Base-by-base conservation (phyloP, 257 asterid species). In the Penstemon eatonii region DNA sequence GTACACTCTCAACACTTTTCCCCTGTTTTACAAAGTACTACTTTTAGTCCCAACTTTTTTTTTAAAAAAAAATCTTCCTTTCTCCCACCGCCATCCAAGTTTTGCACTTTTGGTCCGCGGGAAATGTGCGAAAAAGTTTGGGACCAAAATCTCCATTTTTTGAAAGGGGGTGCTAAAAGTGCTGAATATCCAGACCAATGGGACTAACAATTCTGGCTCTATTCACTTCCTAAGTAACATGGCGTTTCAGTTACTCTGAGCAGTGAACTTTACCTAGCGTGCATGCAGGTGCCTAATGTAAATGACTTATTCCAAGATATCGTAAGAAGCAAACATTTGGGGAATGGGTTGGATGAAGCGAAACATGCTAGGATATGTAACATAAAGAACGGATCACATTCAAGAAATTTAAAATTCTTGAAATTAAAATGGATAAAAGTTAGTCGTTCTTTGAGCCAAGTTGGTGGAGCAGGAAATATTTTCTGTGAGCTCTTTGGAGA, bases 391-490 rank as follows among this genome's bases (percentile, higher is more conserved):
- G 63, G 73, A 60, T 69, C 84, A 42, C 74, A 62, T 69, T 84
- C 86, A n/a, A 60, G 72, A 68, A 70, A 42, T 57, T 62, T 80
- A 57, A 87, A 82, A 67, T 57, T 57, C 70, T 78, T 90, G 79
- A 91, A 85, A 83, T 79, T 94, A 82, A 85, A 74, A 76, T 94
- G 97, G 96, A 91, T 86, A 78, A 91, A 86, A 79, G 79, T 91
- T 54, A 80, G 79, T 62, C 60, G 83, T 58, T 68, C 75, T 77
- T 79, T 73, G 68, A 82, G 82, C 75, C 84, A 80, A 84, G 82
- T 84, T 74, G 99, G 99, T 75, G 99, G 99, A 63, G 85, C 96
- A 2, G 84, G 52, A 78, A 86, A 76, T 65, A 69, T 94, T 54
- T 91, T 91, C 73, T 81, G 80, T 58, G 81, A 77, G 67, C 74